Conservation (phyloP, 805 yeast species). For the Ogataea populi-albae region DNA sequence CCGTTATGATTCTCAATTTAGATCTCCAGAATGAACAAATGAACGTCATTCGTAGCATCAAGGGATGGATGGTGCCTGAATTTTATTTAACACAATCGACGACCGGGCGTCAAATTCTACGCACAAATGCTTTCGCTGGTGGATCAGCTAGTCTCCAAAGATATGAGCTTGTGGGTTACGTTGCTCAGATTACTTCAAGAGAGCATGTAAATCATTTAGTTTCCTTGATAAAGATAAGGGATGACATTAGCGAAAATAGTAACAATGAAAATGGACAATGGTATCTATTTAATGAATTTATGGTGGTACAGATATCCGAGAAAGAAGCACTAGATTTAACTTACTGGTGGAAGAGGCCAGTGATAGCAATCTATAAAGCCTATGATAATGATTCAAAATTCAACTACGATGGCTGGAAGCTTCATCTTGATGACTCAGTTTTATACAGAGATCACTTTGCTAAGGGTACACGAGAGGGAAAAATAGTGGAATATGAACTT, state of each 20-base stretch:
- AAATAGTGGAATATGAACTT: conserved; percentile 62
- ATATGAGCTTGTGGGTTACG: conserved; percentile 66
- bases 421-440: conserved; percentile 56
- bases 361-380: conserved; percentile 62
- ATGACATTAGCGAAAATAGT: conserved; percentile 15
- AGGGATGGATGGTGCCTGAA: conserved; percentile 60
- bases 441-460: conserved; percentile 76
- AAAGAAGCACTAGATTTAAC: conserved; percentile 74
- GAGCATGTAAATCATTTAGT: conserved; percentile 59
- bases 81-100: conserved; percentile 41
- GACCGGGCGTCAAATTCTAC: conserved; percentile 25
- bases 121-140: conserved; percentile 25
- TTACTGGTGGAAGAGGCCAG: conserved; percentile 82
- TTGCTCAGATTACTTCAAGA: conserved; percentile 61
- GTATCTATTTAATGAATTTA: conserved; percentile 88
- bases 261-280: conserved; percentile 41
- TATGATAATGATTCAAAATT: conserved; percentile 39
- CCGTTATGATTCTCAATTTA: conserved; percentile 60
- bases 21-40: conserved; percentile 54
- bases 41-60: conserved; percentile 44
- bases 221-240: conserved; percentile 48
- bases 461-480: conserved; percentile 56
- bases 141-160: conserved; percentile 28
- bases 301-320: conserved; percentile 72
- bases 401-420: conserved; percentile 50